Evolutionary conservation across 441 rosid species (phyloP), one percentile per base, ranked within the genome.

Genomic region (Syzygium syzygioides): DNA sequence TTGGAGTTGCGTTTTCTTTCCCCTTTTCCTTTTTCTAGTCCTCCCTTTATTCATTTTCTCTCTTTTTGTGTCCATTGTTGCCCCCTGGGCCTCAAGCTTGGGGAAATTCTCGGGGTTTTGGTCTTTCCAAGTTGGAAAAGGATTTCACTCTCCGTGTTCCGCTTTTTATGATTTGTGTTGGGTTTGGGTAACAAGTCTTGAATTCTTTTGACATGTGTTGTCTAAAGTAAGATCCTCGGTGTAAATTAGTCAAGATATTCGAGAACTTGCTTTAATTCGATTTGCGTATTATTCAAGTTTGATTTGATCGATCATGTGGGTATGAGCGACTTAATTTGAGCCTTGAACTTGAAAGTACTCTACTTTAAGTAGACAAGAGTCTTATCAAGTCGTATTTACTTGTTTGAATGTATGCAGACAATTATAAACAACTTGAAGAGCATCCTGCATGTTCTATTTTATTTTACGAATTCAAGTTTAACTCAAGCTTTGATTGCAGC

Each of bases 51-150:
- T 23, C 20, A 5, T 71, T 6, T 20, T 71, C 50, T 37, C 26
- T 71, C 15, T 71, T 37, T 71, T 37, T 12, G 80, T 37, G 80
- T 17, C 80, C 50, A 5, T 71, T 34, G 50, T 11, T 71, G 28
- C 7, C 50, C 7, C 52, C 6, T 11, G 17, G 50, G 80, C 80
- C 50, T 37, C 80, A 71, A 71, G 80, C 9, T 20, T 23, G 23
- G 80, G 50, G 1, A 71, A 20, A 0, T 20, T 13, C 50, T 12
- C 0, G 1, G n/a, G 23, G 26, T 11, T 6, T 25, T 37, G 50
- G 52, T 71, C 83, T 71, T 71, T 71, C 5, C 52, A 23, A 71
- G 83, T 37, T 25, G 13, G 60, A 10, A 59, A 59, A 26, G 13
- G n/a, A 25, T 26, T 59, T 26, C 64, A 25, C n/a, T 11, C 64